Conservation (phyloP, 345 rosid species). For the Theobroma cacao region DNA sequence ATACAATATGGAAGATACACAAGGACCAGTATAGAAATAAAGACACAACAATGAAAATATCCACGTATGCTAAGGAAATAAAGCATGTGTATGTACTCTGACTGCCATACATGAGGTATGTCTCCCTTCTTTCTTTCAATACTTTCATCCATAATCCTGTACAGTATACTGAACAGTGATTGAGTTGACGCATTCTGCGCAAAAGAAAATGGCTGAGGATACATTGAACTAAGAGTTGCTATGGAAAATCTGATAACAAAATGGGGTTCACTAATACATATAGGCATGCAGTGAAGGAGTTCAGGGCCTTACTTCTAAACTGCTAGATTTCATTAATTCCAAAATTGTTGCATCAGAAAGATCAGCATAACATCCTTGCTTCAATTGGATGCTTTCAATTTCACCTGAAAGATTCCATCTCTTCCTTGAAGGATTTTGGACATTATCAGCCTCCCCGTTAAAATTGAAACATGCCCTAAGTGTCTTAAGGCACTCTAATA, state of each 20-base stretch:
- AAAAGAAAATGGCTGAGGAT: conserved; percentile 19
- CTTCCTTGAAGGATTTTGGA: conserved; percentile 38
- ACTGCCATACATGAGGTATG: conserved; percentile 61
- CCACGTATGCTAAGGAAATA: conserved; percentile 8
- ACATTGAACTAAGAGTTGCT: conserved; percentile 18
- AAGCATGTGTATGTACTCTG: conserved; percentile 19
- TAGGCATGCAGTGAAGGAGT: background rate
- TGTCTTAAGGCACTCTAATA: conserved; percentile 64
- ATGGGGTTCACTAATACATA: background rate
- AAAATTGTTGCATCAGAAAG: conserved; percentile 51
- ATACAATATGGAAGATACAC: background rate
- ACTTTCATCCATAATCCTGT: conserved; percentile 66
- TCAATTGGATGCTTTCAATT: conserved; percentile 38
- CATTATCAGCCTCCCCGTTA: conserved; percentile 34
- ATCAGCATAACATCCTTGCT: conserved; percentile 49
- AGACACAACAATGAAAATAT: conserved; percentile 1
- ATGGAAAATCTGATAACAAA: background rate
- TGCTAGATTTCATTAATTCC: conserved; percentile 62
- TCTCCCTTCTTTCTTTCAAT: conserved; percentile 65
- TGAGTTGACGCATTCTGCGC: conserved; percentile 71
- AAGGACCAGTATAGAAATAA: background rate
- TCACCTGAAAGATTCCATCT: conserved; percentile 47
- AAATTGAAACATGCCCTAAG: conserved; percentile 50
- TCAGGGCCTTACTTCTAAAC: conserved; percentile 58
- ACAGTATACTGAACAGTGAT: conserved; percentile 59